A percentile compares a stretch with the other conserved stretches of the same genome.
phyloP scores from a whole-genome alignment of 805 yeast species.

The Kurtzmaniella cleridarum region DNA sequence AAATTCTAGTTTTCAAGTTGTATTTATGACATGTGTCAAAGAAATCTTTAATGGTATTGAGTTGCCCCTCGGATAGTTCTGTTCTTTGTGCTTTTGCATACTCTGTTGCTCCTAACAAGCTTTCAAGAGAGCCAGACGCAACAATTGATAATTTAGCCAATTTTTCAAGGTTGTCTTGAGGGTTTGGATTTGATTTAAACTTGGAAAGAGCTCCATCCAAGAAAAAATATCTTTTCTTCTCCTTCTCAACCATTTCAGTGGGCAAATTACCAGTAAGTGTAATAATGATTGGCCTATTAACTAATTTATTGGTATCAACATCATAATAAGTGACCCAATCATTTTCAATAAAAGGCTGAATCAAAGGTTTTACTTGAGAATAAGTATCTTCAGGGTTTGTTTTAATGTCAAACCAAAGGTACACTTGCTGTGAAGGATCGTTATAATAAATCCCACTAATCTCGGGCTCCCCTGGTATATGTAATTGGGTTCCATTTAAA shows the following conservation, averaged over 20 bases:
- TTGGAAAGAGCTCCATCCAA: conserved; percentile 47
- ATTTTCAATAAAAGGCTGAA: conserved; percentile 42
- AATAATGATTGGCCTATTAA: conserved; percentile 54
- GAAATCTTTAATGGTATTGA: conserved; percentile 14
- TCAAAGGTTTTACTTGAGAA: conserved; percentile 36
- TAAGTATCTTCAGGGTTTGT: conserved; percentile 48
- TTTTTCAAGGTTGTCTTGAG: conserved; percentile 16
- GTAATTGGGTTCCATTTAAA: conserved; percentile 3
- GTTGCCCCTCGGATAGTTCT: conserved; percentile 33
- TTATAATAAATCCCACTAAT: conserved; percentile 34
- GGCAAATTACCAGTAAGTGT: conserved; percentile 68
- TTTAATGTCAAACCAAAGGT: conserved; percentile 61
- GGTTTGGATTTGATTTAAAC: conserved; percentile 13
- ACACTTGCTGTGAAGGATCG: conserved; percentile 47
- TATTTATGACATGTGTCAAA: conserved; percentile 43
- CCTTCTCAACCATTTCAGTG: conserved; percentile 22
- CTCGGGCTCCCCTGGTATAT: conserved; percentile 10
- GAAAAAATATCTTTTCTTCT: conserved; percentile 34
- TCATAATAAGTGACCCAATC: conserved; percentile 50
- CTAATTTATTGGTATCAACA: conserved; percentile 21
- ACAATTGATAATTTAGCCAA: conserved; percentile 27
- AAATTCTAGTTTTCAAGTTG: conserved; percentile 54
- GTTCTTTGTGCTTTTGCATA: conserved; percentile 11
- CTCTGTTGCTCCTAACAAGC: conserved; percentile 20
- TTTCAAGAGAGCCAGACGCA: conserved; percentile 40